These are phyloP conservation scores for Melampsora larici-populina DNA, from an alignment of 1,284 basidiomycete genomes.

Conservation along the genomic window DNA sequence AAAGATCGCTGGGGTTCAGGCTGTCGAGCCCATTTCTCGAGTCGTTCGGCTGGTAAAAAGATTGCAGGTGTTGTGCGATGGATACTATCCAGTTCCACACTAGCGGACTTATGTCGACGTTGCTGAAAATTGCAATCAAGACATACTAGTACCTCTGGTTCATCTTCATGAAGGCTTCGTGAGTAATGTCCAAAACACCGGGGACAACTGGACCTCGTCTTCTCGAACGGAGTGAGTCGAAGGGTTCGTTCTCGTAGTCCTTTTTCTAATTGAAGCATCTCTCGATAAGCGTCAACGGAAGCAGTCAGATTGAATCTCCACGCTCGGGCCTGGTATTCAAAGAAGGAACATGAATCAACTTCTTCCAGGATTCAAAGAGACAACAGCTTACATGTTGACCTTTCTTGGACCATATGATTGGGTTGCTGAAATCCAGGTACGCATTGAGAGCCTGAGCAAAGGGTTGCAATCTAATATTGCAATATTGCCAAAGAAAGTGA, in stretches of 20 bases:
- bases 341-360: not conserved
- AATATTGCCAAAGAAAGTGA: too few species aligned
- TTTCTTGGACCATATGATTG: too few species aligned
- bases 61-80: too few species aligned
- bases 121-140: conserved; percentile 4
- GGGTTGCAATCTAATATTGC: too few species aligned
- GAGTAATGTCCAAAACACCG: not conserved
- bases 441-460: too few species aligned
- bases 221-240: not conserved
- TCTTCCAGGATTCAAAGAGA: not conserved
- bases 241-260: not conserved
- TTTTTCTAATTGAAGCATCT: not conserved
- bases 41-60: too few species aligned
- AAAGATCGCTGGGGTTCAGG: too few species aligned
- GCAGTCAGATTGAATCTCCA: not conserved
- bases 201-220: not conserved
- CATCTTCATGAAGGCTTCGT: not conserved
- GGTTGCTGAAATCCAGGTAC: too few species aligned
- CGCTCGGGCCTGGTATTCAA: not conserved
- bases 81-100: not conserved
- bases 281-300: not conserved
- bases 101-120: not conserved
- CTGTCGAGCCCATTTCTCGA: too few species aligned
- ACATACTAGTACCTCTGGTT: conserved; percentile 6
- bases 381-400: not conserved